These are phyloP conservation scores for Colletotrichum somersetense DNA, from an alignment of 2,329 filamentous ascomycete genomes.

Conservation along the genomic window DNA sequence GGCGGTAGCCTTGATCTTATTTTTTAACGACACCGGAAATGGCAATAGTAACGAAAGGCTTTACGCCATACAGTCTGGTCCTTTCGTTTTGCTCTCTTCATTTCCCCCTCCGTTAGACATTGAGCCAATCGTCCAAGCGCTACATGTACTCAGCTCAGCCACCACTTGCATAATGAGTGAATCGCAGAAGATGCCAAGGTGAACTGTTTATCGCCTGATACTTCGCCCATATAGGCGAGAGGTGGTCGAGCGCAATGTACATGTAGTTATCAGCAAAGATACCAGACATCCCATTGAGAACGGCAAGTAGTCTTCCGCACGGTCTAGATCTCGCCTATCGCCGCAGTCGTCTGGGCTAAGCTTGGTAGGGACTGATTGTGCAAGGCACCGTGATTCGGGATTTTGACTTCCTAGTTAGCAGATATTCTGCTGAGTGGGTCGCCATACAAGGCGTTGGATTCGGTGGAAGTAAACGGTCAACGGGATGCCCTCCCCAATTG, in stretches of 20 bases:
- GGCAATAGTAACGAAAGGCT: slow-evolving; percentile 12
- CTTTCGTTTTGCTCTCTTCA: slow-evolving; percentile 4
- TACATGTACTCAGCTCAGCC: slow-evolving; percentile 3
- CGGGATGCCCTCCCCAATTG: slow-evolving; percentile 51
- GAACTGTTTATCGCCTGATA: slow-evolving; percentile 43
- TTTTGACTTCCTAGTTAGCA: slow-evolving; percentile 40
- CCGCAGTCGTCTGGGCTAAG: slow-evolving; percentile 42
- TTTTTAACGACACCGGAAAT: slow-evolving; percentile 9
- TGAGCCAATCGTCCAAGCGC: not conserved
- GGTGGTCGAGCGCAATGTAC: slow-evolving; percentile 43
- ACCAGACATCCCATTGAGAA: slow-evolving; percentile 44
- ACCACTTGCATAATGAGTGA: slow-evolving; percentile 18
- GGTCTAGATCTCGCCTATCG: slow-evolving; percentile 35
- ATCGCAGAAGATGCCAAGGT: slow-evolving; percentile 43
- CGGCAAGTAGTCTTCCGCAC: slow-evolving; percentile 45
- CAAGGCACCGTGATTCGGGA: slow-evolving; percentile 38
- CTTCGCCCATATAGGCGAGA: slow-evolving; percentile 43
- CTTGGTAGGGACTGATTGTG: slow-evolving; percentile 40
- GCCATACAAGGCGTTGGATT: slow-evolving; percentile 51
- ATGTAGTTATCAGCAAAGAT: slow-evolving; percentile 22
- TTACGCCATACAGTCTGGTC: slow-evolving; percentile 8
- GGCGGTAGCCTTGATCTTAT: not conserved
- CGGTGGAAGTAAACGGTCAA: slow-evolving; percentile 50
- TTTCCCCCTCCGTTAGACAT: not conserved
- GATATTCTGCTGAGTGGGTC: slow-evolving; percentile 39